Conservation (phyloP, 1,139 yeast species). For the Scheffersomyces segobiensis region DNA sequence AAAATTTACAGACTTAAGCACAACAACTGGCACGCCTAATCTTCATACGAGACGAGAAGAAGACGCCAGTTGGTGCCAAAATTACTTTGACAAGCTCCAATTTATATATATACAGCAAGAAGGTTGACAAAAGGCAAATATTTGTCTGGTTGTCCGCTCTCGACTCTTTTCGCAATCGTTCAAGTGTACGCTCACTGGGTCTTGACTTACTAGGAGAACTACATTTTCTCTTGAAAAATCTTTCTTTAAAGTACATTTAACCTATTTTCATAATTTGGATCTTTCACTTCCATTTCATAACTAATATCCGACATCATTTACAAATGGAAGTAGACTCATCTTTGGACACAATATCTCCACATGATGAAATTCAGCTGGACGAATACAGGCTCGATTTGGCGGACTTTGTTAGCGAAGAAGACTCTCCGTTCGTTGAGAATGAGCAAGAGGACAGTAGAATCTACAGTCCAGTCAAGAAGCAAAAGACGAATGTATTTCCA, state of each 20-base stretch:
- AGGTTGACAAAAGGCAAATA: neutral
- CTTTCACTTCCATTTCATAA: neutral
- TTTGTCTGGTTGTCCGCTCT: neutral
- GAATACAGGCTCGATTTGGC: conserved; percentile 28
- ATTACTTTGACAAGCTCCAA: neutral
- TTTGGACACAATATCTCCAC: conserved; percentile 1
- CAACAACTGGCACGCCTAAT: neutral
- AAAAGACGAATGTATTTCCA: conserved; percentile 3
- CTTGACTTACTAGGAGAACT: neutral
- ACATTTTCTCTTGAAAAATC: neutral
- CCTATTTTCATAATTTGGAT: neutral
- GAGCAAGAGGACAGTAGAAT: neutral
- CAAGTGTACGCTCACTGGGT: neutral
- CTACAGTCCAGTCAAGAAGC: conserved; percentile 10
- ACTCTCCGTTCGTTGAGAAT: neutral
- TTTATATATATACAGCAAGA: neutral
- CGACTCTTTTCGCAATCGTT: neutral
- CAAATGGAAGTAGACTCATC: neutral
- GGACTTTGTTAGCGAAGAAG: conserved; percentile 7
- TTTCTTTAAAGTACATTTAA: neutral
- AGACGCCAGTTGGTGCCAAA: neutral
- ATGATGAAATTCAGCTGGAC: conserved; percentile 10
- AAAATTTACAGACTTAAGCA: neutral
- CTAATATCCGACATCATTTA: neutral
- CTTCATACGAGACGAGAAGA: neutral